Conservation (phyloP, 1,284 basidiomycete species). For the Irpex lacteus region DNA sequence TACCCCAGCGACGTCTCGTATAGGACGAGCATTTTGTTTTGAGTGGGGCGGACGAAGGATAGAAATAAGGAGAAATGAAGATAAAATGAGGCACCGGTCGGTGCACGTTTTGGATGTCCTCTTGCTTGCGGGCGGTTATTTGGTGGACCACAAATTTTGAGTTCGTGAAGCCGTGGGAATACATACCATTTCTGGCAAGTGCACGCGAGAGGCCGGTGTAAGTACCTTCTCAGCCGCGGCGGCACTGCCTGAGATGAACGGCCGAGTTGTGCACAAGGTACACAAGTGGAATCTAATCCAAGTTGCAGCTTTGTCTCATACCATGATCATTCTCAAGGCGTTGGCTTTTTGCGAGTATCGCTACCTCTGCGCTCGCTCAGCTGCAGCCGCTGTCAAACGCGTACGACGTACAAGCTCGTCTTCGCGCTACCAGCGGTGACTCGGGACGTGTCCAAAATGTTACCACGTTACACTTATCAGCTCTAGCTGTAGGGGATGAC, state of each 20-base stretch:
- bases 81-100: slow-evolving; percentile 1
- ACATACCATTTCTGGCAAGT: background rate
- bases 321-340: background rate
- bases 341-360: background rate
- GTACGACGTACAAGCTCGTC: background rate
- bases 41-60: slow-evolving; percentile 5
- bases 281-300: background rate
- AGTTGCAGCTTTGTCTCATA: background rate
- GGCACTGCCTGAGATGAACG: background rate
- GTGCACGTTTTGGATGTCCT: background rate
- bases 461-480: slow-evolving; percentile 19
- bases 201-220: too few species aligned
- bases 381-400: background rate
- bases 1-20: slow-evolving; percentile 91
- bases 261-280: background rate
- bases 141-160: slow-evolving; percentile 27
- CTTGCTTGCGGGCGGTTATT: background rate
- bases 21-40: slow-evolving; percentile 69
- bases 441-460: background rate
- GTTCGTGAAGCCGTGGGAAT: slow-evolving; percentile 4
- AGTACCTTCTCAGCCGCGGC: too few species aligned
- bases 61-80: slow-evolving; percentile 3
- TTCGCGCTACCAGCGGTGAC: background rate
- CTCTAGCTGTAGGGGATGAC: slow-evolving; percentile 31
- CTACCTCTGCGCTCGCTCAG: background rate